Evolutionary conservation across 768 basidiomycete genomes (phyloP), one percentile per base, ranked within the genome.

Genomic region (Pulveroboletus ravenelii): DNA sequence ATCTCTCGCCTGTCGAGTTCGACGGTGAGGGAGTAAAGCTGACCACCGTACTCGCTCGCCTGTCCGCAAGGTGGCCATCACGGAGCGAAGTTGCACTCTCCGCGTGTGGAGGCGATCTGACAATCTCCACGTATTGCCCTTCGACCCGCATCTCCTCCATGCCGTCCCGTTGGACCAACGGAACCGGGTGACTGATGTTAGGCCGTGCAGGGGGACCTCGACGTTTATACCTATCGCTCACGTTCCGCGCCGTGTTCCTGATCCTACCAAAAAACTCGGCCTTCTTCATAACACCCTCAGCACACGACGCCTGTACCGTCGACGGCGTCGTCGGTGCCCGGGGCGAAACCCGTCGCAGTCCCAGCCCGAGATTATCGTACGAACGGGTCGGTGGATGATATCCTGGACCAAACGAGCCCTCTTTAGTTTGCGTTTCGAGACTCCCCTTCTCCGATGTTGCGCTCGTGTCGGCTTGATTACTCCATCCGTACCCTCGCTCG

Each of bases 231-330:
- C 74, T 81, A 61, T 82, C 77, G 70, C 86, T 87, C 53, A 87
- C 85, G 39, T 80, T 76, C 49, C 87, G 74, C 31, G 85, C 81
- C 3, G 84, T 84, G 42, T 80, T 74, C 54, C 72, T 78, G 38
- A 89, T 74, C 62, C 72, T 77, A n/a, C 75, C 74, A 46, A 88
- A 56, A 60, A 89, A 88, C 61, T 87, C 84, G 15, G 71, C 74
- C 64, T 88, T 89, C 62, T 76, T 83, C 77, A 87, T 82, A 35
- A 84, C 73, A 9, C 75, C 78, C 8, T 83, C 76, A 50, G 74
- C 45, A 44, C 64, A 68, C 30, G 62, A 62, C 3, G 59, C 61
- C 29, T 69, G 59, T 56, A 64, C 59, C 54, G 61, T 64, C 55
- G 54, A 53, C 45, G 65, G 51, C 38, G 71, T 77, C 13, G 74